Conservation (phyloP, 345 rosid species). For the Gynandropsis gynandra region DNA sequence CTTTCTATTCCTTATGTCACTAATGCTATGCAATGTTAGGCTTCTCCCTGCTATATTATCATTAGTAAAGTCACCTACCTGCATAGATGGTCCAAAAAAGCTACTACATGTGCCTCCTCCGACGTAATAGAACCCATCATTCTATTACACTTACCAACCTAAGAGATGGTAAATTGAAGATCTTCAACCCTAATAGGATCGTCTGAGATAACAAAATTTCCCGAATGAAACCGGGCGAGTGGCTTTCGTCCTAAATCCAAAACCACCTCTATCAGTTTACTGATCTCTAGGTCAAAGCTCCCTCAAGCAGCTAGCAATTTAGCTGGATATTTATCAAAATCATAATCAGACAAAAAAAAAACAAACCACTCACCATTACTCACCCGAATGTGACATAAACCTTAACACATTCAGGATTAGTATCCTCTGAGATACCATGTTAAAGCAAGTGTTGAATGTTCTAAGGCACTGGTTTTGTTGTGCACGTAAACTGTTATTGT, state of each 20-base stretch:
- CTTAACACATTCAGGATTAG: too few relatives aligned
- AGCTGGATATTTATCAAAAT: too few relatives aligned
- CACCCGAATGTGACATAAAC: too few relatives aligned
- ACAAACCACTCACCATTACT: too few relatives aligned
- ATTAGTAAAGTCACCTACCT: conserved; percentile 82
- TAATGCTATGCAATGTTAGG: conserved; percentile 78
- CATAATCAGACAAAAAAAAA: too few relatives aligned
- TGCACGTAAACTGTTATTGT: too few relatives aligned
- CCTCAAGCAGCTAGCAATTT: too few relatives aligned
- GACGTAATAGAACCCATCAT: too few relatives aligned
- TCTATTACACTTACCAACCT: conserved; percentile 39
- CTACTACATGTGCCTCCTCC: background rate
- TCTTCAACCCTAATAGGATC: conserved; percentile 47
- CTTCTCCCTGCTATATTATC: conserved; percentile 94
- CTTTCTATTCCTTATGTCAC: conserved; percentile 75
- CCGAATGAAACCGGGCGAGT: conserved; percentile 78
- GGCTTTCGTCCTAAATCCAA: conserved; percentile 89
- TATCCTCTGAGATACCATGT: too few relatives aligned
- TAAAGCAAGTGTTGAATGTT: too few relatives aligned
- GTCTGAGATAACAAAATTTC: conserved; percentile 70
- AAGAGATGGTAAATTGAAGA: conserved; percentile 60
- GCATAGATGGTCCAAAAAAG: conserved; percentile 15
- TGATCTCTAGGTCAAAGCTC: conserved; percentile 58
- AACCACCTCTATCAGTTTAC: conserved; percentile 67
- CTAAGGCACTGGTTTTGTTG: too few relatives aligned